These are phyloP conservation scores for Rhodosporidiobolus odoratus DNA, from an alignment of 768 basidiomycete genomes.

Conservation along the genomic window DNA sequence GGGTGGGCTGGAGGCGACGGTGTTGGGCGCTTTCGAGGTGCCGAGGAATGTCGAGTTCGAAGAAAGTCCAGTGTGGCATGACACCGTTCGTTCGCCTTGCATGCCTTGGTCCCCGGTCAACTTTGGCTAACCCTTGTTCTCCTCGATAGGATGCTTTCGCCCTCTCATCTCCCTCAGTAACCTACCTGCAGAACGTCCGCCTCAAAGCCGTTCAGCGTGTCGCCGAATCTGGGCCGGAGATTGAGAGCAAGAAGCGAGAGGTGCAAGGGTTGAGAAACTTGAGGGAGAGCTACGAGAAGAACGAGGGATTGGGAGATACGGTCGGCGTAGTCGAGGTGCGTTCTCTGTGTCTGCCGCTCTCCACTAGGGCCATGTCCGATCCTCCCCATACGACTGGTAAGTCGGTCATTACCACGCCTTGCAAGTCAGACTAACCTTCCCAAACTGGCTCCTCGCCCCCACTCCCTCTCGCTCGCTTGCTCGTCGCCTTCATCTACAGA, in stretches of 20 bases:
- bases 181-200: conserved; percentile 36
- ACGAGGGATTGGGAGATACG: conserved; percentile 20
- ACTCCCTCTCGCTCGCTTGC: neutral
- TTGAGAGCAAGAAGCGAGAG: conserved; percentile 28
- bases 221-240: conserved; percentile 9
- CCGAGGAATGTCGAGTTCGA: conserved; percentile 33
- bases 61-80: conserved; percentile 30
- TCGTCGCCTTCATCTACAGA: neutral
- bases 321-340: conserved; percentile 28
- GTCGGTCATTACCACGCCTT: too few relatives aligned
- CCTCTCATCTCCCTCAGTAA: neutral
- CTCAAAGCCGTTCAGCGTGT: neutral
- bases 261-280: conserved; percentile 5
- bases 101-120: neutral
- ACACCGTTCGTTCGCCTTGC: conserved; percentile 23
- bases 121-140: neutral
- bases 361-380: neutral
- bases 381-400: neutral
- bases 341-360: neutral
- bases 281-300: conserved; percentile 20
- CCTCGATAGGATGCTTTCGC: conserved; percentile 27
- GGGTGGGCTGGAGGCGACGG: neutral
- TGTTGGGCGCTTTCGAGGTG: conserved; percentile 19
- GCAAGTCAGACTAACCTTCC: too few relatives aligned
- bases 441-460: neutral